Evolutionary conservation across 2,329 filamentous ascomycete species (phyloP).

Genomic region (Rhinocladiella similis): DNA sequence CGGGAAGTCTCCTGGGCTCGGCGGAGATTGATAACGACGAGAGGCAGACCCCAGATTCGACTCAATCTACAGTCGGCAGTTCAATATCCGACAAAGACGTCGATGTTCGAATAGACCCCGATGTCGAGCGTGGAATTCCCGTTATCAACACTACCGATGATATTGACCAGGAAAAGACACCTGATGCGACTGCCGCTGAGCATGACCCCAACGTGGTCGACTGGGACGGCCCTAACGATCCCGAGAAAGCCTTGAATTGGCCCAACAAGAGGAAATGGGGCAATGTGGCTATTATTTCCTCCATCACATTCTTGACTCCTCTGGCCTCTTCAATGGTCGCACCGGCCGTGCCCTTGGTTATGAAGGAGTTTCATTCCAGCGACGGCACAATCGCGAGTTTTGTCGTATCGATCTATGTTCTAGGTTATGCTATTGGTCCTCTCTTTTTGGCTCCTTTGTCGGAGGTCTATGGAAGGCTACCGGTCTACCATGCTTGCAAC

Average conservation of each 20-base stretch:
- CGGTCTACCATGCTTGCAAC: constrained; percentile 59
- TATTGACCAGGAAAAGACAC: constrained; percentile 17
- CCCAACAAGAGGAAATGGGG: constrained; percentile 45
- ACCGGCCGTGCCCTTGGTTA: constrained; percentile 42
- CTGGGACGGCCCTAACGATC: constrained; percentile 61
- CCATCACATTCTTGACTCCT: constrained; percentile 49
- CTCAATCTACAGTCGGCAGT: background rate
- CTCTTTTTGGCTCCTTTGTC: constrained; percentile 59
- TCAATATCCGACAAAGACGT: constrained; percentile 5
- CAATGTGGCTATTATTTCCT: constrained; percentile 46
- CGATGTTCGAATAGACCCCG: constrained; percentile 14
- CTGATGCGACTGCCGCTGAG: background rate
- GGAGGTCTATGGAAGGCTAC: constrained; percentile 65
- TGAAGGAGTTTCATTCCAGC: constrained; percentile 47
- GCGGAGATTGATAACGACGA: too few species aligned
- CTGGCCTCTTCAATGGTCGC: constrained; percentile 49
- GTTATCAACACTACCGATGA: constrained; percentile 22
- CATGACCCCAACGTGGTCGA: constrained; percentile 55
- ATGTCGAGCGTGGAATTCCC: constrained; percentile 25
- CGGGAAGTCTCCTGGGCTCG: background rate
- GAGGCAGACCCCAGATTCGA: background rate
- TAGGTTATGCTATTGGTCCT: constrained; percentile 61
- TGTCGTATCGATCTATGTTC: constrained; percentile 62
- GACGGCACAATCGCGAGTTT: constrained; percentile 50
- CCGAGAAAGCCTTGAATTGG: constrained; percentile 64